These are phyloP conservation scores for Fusarium piperis DNA, from an alignment of 2,329 filamentous ascomycete species.

Conservation along the genomic window DNA sequence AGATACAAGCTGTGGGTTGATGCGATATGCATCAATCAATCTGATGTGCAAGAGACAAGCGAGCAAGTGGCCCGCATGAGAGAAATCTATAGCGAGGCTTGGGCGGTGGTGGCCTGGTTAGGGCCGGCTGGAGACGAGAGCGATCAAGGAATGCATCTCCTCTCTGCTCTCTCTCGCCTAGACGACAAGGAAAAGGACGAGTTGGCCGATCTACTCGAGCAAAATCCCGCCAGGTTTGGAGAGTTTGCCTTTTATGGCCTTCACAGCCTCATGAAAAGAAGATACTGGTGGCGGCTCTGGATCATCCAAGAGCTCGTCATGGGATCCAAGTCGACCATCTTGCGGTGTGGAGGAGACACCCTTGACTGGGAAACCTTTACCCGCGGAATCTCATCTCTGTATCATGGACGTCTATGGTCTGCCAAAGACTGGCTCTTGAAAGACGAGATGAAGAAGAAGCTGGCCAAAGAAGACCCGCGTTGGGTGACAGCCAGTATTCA, in stretches of 20 bases:
- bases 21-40: slow-evolving; percentile 17
- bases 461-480: not conserved
- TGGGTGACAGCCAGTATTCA: slow-evolving; percentile 18
- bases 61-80: slow-evolving; percentile 14
- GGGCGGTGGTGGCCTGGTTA: slow-evolving; percentile 18
- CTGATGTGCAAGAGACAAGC: slow-evolving; percentile 7
- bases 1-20: slow-evolving; percentile 18
- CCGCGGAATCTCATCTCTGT: slow-evolving; percentile 9
- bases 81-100: slow-evolving; percentile 14
- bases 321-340: slow-evolving; percentile 11
- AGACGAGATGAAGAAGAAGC: not conserved
- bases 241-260: slow-evolving; percentile 13
- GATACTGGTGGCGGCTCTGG: slow-evolving; percentile 19
- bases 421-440: slow-evolving; percentile 11
- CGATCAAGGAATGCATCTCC: slow-evolving; percentile 4
- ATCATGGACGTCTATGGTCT: slow-evolving; percentile 18
- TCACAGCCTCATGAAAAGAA: slow-evolving; percentile 10
- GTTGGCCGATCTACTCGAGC: not conserved
- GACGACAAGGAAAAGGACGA: slow-evolving; percentile 14
- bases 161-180: slow-evolving; percentile 4
- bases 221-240: slow-evolving; percentile 5
- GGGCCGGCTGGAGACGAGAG: slow-evolving; percentile 9
- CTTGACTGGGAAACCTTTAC: slow-evolving; percentile 13
- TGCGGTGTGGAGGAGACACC: slow-evolving; percentile 7
- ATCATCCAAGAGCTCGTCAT: slow-evolving; percentile 24